These are phyloP conservation scores for Beauveria brongniartii DNA, from an alignment of 2,329 filamentous ascomycete genomes.

Conservation along the genomic window DNA sequence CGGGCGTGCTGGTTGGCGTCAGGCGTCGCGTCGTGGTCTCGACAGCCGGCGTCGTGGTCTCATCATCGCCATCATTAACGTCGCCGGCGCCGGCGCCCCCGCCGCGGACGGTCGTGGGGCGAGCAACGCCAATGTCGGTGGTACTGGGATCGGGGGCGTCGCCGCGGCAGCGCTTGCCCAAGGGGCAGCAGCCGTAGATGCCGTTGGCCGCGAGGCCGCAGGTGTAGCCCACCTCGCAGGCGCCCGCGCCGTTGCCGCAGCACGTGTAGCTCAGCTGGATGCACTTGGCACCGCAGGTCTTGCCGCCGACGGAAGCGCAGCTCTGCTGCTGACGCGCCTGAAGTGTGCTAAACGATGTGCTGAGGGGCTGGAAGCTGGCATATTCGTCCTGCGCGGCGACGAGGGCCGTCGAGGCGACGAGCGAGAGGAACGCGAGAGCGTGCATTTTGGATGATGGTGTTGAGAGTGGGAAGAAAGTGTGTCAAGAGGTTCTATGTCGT, in stretches of 20 bases:
- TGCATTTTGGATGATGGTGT: background rate
- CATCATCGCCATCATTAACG: background rate
- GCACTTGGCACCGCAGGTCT: slow-evolving; percentile 15
- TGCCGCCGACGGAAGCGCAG: slow-evolving; percentile 3
- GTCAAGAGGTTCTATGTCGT: background rate
- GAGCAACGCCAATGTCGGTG: background rate
- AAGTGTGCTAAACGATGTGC: background rate
- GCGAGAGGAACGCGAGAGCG: background rate
- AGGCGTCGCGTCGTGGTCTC: background rate
- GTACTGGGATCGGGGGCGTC: slow-evolving; percentile 12
- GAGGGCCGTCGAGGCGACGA: slow-evolving; percentile 1
- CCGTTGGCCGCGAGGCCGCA: slow-evolving; percentile 15
- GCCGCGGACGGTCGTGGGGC: background rate
- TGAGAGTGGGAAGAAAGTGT: background rate
- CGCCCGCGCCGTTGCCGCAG: slow-evolving; percentile 15
- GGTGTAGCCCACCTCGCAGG: slow-evolving; percentile 11
- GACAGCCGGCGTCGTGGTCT: background rate
- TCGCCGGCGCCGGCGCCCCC: background rate
- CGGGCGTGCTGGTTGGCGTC: background rate
- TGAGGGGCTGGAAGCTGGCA: background rate
- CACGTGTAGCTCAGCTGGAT: slow-evolving; percentile 13
- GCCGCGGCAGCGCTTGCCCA: slow-evolving; percentile 14
- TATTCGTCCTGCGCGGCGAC: slow-evolving; percentile 4
- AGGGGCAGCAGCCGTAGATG: slow-evolving; percentile 16
- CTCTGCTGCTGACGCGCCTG: background rate